A percentile compares a stretch with the other conserved stretches of the same genome.
Evolutionary conservation across 139 green algal genomes (phyloP).

Genomic region (Micromonas commoda): DNA sequence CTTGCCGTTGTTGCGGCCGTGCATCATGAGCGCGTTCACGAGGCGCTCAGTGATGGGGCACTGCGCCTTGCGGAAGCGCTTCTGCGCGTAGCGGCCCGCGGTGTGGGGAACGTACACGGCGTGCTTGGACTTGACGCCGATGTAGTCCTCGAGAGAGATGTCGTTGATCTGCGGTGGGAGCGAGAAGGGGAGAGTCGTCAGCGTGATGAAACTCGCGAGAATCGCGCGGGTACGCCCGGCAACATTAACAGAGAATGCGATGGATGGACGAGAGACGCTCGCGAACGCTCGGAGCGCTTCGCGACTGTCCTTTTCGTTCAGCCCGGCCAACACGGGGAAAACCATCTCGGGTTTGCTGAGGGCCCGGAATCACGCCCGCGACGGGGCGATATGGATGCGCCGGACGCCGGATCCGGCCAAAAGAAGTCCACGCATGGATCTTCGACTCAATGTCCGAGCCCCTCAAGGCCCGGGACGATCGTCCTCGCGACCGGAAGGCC

Average conservation of each 20-base stretch:
- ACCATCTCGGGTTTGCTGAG: no score
- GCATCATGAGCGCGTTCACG: slow-evolving; percentile 94
- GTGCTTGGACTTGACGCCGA: slow-evolving; percentile 93
- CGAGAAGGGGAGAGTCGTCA: neutral
- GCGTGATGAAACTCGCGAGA: neutral
- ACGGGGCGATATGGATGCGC: no score
- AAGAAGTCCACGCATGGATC: no score
- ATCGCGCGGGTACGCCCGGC: neutral
- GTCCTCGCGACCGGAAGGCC: no score
- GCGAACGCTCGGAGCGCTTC: no score
- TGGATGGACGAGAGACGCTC: no score
- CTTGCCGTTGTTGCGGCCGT: slow-evolving; percentile 99
- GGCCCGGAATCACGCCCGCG: no score
- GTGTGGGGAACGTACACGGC: slow-evolving; percentile 94
- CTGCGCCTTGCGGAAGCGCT: slow-evolving; percentile 97
- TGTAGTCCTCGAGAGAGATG: slow-evolving; percentile 98
- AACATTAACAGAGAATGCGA: neutral
- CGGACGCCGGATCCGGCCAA: no score
- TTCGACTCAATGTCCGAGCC: no score
- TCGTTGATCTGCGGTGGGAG: slow-evolving; percentile 78
- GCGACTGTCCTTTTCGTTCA: no score
- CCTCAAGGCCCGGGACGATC: no score
- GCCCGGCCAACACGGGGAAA: no score
- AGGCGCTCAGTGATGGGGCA: slow-evolving; percentile 98
- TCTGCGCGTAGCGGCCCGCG: slow-evolving; percentile 94